Evolutionary conservation across 768 basidiomycete species (phyloP).

Genomic region (Suillus weaverae): DNA sequence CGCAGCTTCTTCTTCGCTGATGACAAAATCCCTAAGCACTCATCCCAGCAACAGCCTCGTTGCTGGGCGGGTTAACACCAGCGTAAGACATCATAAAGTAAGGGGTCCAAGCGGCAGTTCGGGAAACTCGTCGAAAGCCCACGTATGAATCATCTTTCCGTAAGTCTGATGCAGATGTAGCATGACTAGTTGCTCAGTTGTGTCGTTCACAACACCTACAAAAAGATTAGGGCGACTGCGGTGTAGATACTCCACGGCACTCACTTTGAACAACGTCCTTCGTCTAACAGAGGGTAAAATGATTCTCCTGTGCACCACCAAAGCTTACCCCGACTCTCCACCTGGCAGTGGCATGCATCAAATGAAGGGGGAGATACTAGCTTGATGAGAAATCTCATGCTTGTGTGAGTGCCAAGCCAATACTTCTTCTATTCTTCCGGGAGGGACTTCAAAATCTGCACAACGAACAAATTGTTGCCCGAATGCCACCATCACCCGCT

Average conservation of each 20-base stretch:
- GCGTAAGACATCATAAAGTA: slow-evolving; percentile 49
- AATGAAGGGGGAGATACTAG: slow-evolving; percentile 3
- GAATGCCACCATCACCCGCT: slow-evolving; percentile 28
- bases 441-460: slow-evolving; percentile 39
- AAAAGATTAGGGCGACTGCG: not conserved
- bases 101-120: slow-evolving; percentile 48
- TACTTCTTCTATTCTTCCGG: slow-evolving; percentile 47
- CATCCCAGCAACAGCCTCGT: slow-evolving; percentile 34
- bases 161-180: slow-evolving; percentile 46
- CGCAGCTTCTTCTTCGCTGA: slow-evolving; percentile 35
- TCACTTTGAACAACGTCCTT: slow-evolving; percentile 29
- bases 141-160: slow-evolving; percentile 46
- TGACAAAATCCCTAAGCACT: slow-evolving; percentile 34
- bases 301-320: not conserved
- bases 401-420: slow-evolving; percentile 61
- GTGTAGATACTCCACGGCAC: not conserved
- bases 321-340: slow-evolving; percentile 33
- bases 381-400: slow-evolving; percentile 35
- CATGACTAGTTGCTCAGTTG: slow-evolving; percentile 41
- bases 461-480: not conserved
- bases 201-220: slow-evolving; percentile 32
- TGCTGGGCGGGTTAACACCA: slow-evolving; percentile 35
- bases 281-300: slow-evolving; percentile 11
- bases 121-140: slow-evolving; percentile 39
- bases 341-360: slow-evolving; percentile 25